These are phyloP conservation scores for Planoprotostelium fungivorum DNA, from an alignment of 78 protist species.

Conservation along the genomic window DNA sequence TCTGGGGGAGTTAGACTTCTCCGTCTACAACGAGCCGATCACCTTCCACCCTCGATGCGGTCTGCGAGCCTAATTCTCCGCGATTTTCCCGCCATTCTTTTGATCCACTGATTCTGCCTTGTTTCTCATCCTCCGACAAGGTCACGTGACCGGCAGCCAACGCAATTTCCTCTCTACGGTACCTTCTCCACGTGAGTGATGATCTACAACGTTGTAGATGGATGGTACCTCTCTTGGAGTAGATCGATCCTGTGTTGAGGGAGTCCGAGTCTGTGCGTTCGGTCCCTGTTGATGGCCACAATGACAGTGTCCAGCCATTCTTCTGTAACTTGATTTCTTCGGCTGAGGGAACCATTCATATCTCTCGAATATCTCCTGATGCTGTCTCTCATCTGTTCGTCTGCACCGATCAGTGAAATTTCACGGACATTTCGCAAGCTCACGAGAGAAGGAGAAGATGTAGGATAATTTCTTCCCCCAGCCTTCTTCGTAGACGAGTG, in stretches of 20 bases:
- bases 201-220: neutral
- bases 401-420: neutral
- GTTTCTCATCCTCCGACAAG: neutral
- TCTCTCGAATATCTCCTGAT: slow-evolving; percentile 41
- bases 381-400: slow-evolving; percentile 45
- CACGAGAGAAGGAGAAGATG: slow-evolving; percentile 64
- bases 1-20: neutral
- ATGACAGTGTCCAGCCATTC: neutral
- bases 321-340: slow-evolving; percentile 21
- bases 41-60: slow-evolving; percentile 13
- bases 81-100: slow-evolving; percentile 1
- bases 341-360: neutral
- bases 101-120: neutral
- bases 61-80: neutral
- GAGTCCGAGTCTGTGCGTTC: neutral
- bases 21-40: slow-evolving; percentile 4
- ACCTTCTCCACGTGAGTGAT: neutral
- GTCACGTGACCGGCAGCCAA: neutral
- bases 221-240: slow-evolving; percentile 7
- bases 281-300: slow-evolving; percentile 5
- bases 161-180: neutral
- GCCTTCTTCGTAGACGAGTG: slow-evolving; percentile 78
- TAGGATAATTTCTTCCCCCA: slow-evolving; percentile 84
- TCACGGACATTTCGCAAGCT: neutral
- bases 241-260: no score